Evolutionary conservation across 768 basidiomycete species (phyloP), one percentile per base, ranked within the genome.

Genomic region (Candolleomyces aberdarensis): DNA sequence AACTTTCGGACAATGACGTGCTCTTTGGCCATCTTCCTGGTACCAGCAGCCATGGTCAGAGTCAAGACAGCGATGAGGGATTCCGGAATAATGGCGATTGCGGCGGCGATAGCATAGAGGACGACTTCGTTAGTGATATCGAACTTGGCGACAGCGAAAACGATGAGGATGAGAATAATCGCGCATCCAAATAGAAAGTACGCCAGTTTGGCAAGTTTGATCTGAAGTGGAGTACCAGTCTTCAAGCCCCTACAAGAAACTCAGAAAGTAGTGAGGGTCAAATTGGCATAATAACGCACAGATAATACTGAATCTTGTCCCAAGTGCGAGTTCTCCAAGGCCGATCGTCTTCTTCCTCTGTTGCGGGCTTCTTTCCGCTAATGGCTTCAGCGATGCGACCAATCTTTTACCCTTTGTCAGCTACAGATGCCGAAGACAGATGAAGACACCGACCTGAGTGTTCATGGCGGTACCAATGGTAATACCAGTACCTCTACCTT

Each of bases 1-100:
- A 88, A 78, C 57, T 83, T 80, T 39, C 85, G 78, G 15, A 87
- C 84, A 59, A 88, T 80, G 39, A 86, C 86, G 62, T 86, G 79
- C 66, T 85, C 75, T 48, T 71, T 76, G 3, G 83, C 84, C 69
- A 87, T 83, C 56, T 80, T 79, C 55, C 78, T 74, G 1, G 83
- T 83, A 0, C 84, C 85, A 26, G 83, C 77, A 7, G 85, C 83
- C 71, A 87, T 76, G 13, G 85, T 87, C 47, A 86, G 75, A 3
- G 83, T 82, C 65, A 86, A 71, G 40, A 83, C 78, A 11, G 78
- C 80, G 56, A 79, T 73, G 39, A 78, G 72, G 3, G 76, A 75
- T 67, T 78, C 78, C 2, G 78, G 77, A 31, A 78, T 76, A 52
- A 78, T 76, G 44, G 75, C 68, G 40, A 78, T 74, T 29, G 74